Evolutionary conservation across 2,329 filamentous ascomycete genomes (phyloP).

Genomic region (Eutypella sp.): DNA sequence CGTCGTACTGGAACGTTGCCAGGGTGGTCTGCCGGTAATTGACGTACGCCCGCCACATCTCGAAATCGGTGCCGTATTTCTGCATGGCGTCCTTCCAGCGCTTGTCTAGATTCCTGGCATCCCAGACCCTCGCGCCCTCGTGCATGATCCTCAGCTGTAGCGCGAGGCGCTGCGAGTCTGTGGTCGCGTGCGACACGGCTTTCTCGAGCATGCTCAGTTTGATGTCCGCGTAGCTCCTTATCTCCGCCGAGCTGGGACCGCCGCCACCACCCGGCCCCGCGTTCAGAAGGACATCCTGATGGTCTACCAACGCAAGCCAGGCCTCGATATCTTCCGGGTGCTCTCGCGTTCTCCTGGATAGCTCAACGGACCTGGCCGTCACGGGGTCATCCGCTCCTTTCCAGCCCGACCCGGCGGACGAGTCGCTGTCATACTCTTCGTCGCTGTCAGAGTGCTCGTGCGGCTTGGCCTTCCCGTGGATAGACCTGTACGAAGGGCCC

Average conservation of each 20-base stretch:
- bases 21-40: constrained; percentile 69
- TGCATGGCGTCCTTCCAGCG: constrained; percentile 62
- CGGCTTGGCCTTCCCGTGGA: constrained; percentile 56
- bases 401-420: constrained; percentile 28
- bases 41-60: constrained; percentile 69
- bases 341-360: constrained; percentile 60
- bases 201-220: constrained; percentile 76
- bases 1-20: constrained; percentile 62
- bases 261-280: constrained; percentile 41
- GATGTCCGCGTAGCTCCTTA: constrained; percentile 67
- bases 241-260: constrained; percentile 53
- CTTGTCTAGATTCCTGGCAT: constrained; percentile 50
- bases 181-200: constrained; percentile 56
- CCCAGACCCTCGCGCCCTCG: constrained; percentile 73
- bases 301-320: constrained; percentile 74
- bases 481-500: constrained; percentile 58
- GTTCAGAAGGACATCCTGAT: constrained; percentile 66
- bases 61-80: constrained; percentile 51
- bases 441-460: constrained; percentile 44
- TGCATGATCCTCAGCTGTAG: constrained; percentile 66
- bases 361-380: constrained; percentile 51
- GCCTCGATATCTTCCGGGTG: constrained; percentile 61
- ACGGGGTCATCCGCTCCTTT: constrained; percentile 38
- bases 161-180: constrained; percentile 45
- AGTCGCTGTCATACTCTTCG: constrained; percentile 42